Conservation (phyloP, 306 rosid species). For the Mucuna pruriens region DNA sequence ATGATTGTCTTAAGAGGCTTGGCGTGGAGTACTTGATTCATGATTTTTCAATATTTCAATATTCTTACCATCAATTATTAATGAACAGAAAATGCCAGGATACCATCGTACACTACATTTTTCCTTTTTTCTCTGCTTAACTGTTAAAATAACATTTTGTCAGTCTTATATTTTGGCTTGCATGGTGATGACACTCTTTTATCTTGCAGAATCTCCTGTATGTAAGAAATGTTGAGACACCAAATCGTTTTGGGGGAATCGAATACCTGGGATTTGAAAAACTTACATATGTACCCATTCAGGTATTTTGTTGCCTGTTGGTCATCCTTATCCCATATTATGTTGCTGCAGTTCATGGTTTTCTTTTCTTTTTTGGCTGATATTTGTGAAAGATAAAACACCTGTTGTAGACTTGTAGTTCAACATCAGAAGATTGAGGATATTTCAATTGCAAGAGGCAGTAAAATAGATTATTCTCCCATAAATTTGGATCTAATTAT, state of each 20-base stretch:
- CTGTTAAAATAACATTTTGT: conserved; percentile 25
- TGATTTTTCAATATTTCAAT: conserved; percentile 8
- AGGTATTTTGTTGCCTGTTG: conserved; percentile 54
- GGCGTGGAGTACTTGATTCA: background rate
- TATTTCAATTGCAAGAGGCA: conserved; percentile 22
- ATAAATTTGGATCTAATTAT: conserved; percentile 10
- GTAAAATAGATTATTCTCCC: conserved; percentile 10
- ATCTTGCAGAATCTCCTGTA: conserved; percentile 78
- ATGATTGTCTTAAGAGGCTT: conserved; percentile 24
- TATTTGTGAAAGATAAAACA: background rate
- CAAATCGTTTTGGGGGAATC: conserved; percentile 84
- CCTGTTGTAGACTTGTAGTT: background rate
- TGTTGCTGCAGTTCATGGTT: background rate
- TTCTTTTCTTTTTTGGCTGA: background rate
- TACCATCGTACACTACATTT: background rate
- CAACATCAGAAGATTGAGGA: conserved; percentile 19
- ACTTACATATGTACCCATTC: conserved; percentile 89
- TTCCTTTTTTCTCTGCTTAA: conserved; percentile 1
- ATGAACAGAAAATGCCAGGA: conserved; percentile 19
- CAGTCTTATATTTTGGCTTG: conserved; percentile 5
- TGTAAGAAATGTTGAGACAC: conserved; percentile 69
- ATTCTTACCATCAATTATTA: conserved; percentile 33
- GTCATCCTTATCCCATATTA: conserved; percentile 6
- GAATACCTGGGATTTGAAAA: conserved; percentile 87
- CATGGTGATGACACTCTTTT: conserved; percentile 41